Base-by-base conservation (phyloP, 108 stramenopile genomes). In the Halocafeteria seosinensis region DNA sequence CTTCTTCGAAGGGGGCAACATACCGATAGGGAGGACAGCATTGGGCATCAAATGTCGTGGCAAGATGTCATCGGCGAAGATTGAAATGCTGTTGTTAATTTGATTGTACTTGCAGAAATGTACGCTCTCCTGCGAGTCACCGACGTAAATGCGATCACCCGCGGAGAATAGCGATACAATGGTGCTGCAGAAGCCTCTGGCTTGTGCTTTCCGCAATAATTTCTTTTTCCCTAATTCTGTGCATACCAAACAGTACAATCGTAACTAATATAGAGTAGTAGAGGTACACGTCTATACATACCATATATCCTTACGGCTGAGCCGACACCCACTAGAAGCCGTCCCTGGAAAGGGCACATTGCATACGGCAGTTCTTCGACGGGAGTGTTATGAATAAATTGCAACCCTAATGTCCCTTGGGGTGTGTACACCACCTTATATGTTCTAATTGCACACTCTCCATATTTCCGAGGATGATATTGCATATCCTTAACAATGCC, bases 171-270 rank as follows among this genome's bases (percentile, higher is more conserved):
- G 55, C 1, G 78, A 79, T 63, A 87, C 86, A 38, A 95, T 87
- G 75, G 81, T 80, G 21, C 80, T 90, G 3, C 90, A 91, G 55
- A 90, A 72, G 28, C 76, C 78, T 30, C 86, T 77, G 31, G 87
- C 72, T 76, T 95, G 94, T 60, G 91, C 89, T 81, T 95, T 95
- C 63, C 89, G 85, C 37, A 98, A 64, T 24, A 98, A 81, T 72
- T 94, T 93, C 24, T 87, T 87, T 73, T 91, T 94, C 25, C 96
- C 96, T 79, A 95, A 82, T 62, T 92, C n/a, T n/a, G n/a, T n/a
- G n/a, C n/a, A n/a, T n/a, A n/a, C n/a, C n/a, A n/a, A n/a, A n/a
- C n/a, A n/a, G n/a, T n/a, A n/a, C n/a, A n/a, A n/a, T n/a, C n/a
- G n/a, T n/a, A n/a, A n/a, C n/a, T n/a, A n/a, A n/a, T n/a, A n/a